Evolutionary conservation across 1,284 basidiomycete species (phyloP).

Genomic region (Bondarzewia mesenterica): DNA sequence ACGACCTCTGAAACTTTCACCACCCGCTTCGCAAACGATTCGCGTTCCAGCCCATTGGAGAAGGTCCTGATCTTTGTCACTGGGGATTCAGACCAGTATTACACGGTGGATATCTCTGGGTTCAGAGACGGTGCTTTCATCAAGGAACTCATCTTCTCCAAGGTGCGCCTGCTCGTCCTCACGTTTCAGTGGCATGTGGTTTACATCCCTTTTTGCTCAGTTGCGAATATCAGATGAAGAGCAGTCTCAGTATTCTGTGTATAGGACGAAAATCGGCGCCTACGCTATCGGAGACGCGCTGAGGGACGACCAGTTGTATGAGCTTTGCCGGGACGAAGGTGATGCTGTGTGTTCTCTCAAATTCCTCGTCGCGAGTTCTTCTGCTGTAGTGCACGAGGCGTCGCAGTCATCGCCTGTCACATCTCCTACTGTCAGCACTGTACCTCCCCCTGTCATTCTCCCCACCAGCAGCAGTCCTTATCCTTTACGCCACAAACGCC

Average conservation of each 20-base stretch:
- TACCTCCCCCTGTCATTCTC: constrained; percentile 40
- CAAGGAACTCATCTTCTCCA: constrained; percentile 78
- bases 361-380: constrained; percentile 65
- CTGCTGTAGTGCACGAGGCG: constrained; percentile 50
- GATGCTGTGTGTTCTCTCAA: constrained; percentile 74
- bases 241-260: constrained; percentile 69
- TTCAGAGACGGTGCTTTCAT: constrained; percentile 67
- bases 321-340: constrained; percentile 64
- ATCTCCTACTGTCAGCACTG: constrained; percentile 37
- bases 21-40: constrained; percentile 12
- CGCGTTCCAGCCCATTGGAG: constrained; percentile 24
- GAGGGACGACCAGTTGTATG: constrained; percentile 57
- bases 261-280: constrained; percentile 77
- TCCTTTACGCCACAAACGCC: constrained; percentile 25
- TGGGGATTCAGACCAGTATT: constrained; percentile 74
- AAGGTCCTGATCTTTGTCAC: constrained; percentile 69
- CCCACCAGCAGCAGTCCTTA: constrained; percentile 19
- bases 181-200: constrained; percentile 9
- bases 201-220: constrained; percentile 28
- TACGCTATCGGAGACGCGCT: constrained; percentile 68
- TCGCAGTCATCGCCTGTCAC: constrained; percentile 25
- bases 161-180: constrained; percentile 41
- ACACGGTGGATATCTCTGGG: constrained; percentile 70
- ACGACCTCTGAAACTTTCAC: constrained; percentile 25
- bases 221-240: constrained; percentile 82